Evolutionary conservation across 2,329 filamentous ascomycete species (phyloP), one percentile per base, ranked within the genome.

Genomic region (Xylaria arbuscula): DNA sequence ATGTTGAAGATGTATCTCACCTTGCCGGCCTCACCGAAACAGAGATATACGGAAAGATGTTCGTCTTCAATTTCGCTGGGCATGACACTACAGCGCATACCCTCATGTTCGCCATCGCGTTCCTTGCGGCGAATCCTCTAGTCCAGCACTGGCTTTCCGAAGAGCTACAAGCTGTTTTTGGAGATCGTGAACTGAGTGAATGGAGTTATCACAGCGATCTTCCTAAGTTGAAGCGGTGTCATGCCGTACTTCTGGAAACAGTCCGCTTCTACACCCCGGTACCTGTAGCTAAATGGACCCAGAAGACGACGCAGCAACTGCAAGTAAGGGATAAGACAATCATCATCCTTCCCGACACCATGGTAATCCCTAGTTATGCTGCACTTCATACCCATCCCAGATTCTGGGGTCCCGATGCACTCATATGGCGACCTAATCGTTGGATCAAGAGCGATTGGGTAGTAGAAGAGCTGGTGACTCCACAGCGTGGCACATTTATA

Each of bases 21-120:
- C n/a, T n/a, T n/a, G 47, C 47, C 8, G 51, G 32, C 3, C 63
- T 66, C 2, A 61, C 56, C 1, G 64, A 67, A 40, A 2, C 19
- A 5, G 73, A 77, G 32, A 71, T 74, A 24, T 73, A 71, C 13
- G 75, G 76, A 1, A 76, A 78, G 19, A 70, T 77, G 38, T 78
- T 77, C n/a, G 70, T 75, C 8, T 62, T 76, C 57, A 77, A 75
- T 56, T 77, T 77, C n/a, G 76, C 75, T 3, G 75, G 76, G 2
- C 72, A 77, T 48, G 76, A 77, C 53, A 77, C 76, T 2, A 74
- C 75, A 0, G 72, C 75, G 1, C 70, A 71, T 28, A 69, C 72
- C 0, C 36, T 76, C 4, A 72, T 68, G 11, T 73, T 73, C 11
- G 70, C 63, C 8, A 53, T 73, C 2, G 28, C 56, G 1, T 70